Evolutionary conservation across 148 eudicot species (phyloP).

Genomic region (Amaranthus palmeri): DNA sequence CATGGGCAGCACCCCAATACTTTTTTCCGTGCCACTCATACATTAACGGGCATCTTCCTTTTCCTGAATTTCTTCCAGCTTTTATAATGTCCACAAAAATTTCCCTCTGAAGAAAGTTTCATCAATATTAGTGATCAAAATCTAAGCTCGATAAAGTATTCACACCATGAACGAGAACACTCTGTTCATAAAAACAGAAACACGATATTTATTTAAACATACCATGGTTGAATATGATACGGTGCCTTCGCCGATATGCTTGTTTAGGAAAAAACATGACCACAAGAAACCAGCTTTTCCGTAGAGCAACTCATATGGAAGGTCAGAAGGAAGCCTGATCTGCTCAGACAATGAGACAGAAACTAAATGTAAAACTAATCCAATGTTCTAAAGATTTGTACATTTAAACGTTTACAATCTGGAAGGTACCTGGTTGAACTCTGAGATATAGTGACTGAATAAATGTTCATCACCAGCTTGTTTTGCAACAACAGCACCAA

Average conservation of each 20-base stretch:
- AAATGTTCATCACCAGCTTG: conserved; percentile 47
- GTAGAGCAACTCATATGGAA: conserved; percentile 79
- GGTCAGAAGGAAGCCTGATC: conserved; percentile 58
- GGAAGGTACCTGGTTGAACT: conserved; percentile 54
- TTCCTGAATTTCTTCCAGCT: conserved; percentile 52
- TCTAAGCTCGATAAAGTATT: background rate
- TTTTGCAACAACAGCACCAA: conserved; percentile 86
- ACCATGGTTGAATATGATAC: conserved; percentile 54
- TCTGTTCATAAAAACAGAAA: background rate
- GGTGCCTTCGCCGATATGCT: conserved; percentile 59
- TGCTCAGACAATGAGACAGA: conserved; percentile 22
- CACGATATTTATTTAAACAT: background rate
- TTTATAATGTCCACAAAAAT: conserved; percentile 50
- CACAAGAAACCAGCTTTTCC: conserved; percentile 87
- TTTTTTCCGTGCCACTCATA: conserved; percentile 79
- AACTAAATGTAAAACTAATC: background rate
- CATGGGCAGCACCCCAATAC: conserved; percentile 96
- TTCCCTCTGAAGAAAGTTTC: conserved; percentile 35
- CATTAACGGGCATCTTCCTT: conserved; percentile 68
- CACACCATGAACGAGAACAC: background rate
- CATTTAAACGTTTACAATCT: background rate
- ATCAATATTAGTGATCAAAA: conserved; percentile 2
- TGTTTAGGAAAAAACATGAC: conserved; percentile 77
- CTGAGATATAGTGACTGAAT: conserved; percentile 43
- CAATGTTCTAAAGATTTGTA: background rate